phyloP scores from a whole-genome alignment of 805 yeast genomes.

The Suhomyces sp. region DNA sequence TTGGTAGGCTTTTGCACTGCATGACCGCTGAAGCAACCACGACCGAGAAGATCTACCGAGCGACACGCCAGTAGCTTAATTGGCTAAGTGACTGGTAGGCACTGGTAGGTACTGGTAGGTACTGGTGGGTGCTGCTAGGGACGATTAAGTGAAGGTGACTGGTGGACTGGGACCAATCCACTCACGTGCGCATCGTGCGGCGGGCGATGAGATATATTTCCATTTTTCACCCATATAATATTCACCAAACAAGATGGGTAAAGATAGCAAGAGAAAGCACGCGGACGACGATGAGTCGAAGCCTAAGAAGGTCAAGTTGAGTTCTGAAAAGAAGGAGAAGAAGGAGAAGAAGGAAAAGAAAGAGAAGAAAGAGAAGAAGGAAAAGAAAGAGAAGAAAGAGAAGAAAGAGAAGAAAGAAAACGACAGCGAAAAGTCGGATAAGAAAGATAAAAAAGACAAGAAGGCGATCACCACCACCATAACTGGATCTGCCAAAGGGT shows the following conservation, averaged over 20 bases:
- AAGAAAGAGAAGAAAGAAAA: conserved; percentile 23
- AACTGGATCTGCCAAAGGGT: conserved; percentile 10
- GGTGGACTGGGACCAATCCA: no score
- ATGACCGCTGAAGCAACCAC: no score
- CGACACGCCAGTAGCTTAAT: no score
- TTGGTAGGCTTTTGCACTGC: no score
- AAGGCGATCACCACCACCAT: conserved; percentile 8
- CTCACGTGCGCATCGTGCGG: conserved; percentile 4
- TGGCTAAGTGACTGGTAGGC: no score
- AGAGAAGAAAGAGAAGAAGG: conserved; percentile 40
- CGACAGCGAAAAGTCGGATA: conserved; percentile 19
- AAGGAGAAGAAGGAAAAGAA: conserved; percentile 35
- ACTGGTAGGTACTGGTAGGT: no score
- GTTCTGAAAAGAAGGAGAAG: conserved; percentile 40
- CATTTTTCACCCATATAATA: not conserved
- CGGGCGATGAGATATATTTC: conserved; percentile 1
- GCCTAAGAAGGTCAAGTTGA: conserved; percentile 26
- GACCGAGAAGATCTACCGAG: no score
- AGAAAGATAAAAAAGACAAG: conserved; percentile 26
- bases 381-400: conserved; percentile 33
- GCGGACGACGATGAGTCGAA: conserved; percentile 22
- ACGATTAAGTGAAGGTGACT: no score
- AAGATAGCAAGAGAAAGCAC: conserved; percentile 28
- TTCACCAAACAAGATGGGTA: conserved; percentile 5
- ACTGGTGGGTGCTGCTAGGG: no score